These are phyloP conservation scores for Physcomitrellopsis africana DNA, from an alignment of 225 moss, liverwort and hornwort species.

Conservation along the genomic window DNA sequence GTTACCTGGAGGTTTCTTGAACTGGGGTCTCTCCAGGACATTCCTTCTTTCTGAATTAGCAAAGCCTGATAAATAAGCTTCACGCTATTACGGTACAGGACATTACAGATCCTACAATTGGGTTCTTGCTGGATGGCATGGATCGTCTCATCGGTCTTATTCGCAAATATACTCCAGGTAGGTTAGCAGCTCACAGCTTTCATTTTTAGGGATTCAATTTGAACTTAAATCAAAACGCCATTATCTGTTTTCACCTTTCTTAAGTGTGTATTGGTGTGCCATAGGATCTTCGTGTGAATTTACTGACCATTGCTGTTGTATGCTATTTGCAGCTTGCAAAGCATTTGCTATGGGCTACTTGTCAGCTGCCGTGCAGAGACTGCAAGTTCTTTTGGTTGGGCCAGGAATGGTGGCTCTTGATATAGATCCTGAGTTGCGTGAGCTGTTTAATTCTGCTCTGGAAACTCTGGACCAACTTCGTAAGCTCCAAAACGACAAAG, in stretches of 20 bases:
- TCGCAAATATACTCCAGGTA: slow-evolving; percentile 94
- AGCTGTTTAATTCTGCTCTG: slow-evolving; percentile 82
- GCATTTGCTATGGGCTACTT: slow-evolving; percentile 94
- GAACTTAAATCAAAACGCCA: no score
- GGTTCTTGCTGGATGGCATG: slow-evolving; percentile 97
- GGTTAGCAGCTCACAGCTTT: slow-evolving; percentile 15
- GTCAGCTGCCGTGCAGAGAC: slow-evolving; percentile 83
- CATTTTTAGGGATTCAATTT: not conserved
- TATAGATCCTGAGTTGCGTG: slow-evolving; percentile 93
- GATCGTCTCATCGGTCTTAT: slow-evolving; percentile 83
- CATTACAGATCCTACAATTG: slow-evolving; percentile 97
- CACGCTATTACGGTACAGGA: slow-evolving; percentile 58
- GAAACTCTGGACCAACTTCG: slow-evolving; percentile 90
- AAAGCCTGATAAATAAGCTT: slow-evolving; percentile 4
- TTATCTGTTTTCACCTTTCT: not conserved
- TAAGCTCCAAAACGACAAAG: slow-evolving; percentile 89
- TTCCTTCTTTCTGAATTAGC: not conserved
- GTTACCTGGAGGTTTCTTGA: not conserved
- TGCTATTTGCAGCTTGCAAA: slow-evolving; percentile 63
- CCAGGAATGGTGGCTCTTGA: slow-evolving; percentile 99
- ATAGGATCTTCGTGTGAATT: not conserved
- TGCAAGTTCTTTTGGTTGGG: slow-evolving; percentile 83
- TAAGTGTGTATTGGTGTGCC: not conserved
- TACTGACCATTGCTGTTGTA: not conserved
- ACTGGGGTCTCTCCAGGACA: slow-evolving; percentile 6